Conservation (phyloP, 768 basidiomycete genomes). For the Hortiboletus campestris region DNA sequence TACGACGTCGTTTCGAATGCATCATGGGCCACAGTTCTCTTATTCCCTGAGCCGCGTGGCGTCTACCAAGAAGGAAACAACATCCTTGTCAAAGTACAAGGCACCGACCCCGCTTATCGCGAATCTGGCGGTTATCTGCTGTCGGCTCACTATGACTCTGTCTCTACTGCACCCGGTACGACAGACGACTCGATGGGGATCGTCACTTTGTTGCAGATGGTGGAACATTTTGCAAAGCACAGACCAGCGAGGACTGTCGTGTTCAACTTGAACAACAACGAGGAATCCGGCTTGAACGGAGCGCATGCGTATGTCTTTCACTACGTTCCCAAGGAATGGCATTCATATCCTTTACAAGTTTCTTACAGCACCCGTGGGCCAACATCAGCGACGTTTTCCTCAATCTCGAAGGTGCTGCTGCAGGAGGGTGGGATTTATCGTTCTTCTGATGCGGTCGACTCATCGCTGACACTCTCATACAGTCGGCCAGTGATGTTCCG, state of each 20-base stretch:
- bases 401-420: conserved; percentile 79
- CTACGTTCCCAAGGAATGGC: not conserved
- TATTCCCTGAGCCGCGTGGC: conserved; percentile 20
- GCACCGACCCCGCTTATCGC: conserved; percentile 38
- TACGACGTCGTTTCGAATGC: conserved; percentile 52
- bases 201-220: conserved; percentile 61
- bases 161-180: conserved; percentile 70
- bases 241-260: conserved; percentile 59
- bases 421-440: conserved; percentile 57
- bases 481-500: conserved; percentile 80
- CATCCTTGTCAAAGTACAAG: conserved; percentile 62
- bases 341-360: conserved; percentile 38
- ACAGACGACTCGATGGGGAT: conserved; percentile 81
- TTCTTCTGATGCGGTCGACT: not conserved
- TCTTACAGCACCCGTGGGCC: conserved; percentile 74
- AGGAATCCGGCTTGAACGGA: conserved; percentile 75
- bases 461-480: conserved; percentile 1
- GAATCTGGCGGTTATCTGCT: conserved; percentile 55
- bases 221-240: conserved; percentile 51
- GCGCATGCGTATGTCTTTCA: conserved; percentile 52
- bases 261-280: conserved; percentile 86
- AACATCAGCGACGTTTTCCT: conserved; percentile 64
- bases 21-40: conserved; percentile 38
- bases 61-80: conserved; percentile 69
- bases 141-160: conserved; percentile 82